Base-by-base conservation (phyloP, 257 asterid species). In the Jasminum sambac region DNA sequence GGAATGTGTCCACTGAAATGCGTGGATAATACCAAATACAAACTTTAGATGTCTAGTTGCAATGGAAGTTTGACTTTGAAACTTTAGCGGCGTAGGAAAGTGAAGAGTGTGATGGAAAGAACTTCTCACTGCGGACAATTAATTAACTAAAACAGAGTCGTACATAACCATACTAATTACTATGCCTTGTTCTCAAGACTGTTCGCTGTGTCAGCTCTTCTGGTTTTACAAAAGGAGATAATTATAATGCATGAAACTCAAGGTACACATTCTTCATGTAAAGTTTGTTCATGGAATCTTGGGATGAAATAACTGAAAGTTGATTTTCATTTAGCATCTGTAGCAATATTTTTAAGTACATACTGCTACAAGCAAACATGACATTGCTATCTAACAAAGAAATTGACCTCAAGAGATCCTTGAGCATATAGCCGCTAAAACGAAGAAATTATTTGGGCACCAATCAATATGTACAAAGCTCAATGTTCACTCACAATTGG, bases 401-500 rank as follows among this genome's bases (percentile, higher is more conserved):
- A 7, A 37, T 17, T 12, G 34, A 57, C 52, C 37, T 48, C 58
- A 62, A 66, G 12, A 62, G 61, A 19, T 39, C 25, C 9, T 25
- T 26, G 46, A 4, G 50, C 13, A 68, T 23, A 52, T 64, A 55
- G 62, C 62, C 62, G 11, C 11, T 39, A 39, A 6, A 39, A 39
- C 11, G n/a, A 43, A 43, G 26, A 57, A 38, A 72, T 37, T 55
- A 48, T 48, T 23, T n/a, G 5, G 11, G 19, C 19, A 55, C 19
- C 13, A 7, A 55, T 55, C 34, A 19, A 55, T 55, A 21, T 55
- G 30, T 55, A 55, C 62, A 23, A 75, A 26, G 58, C 37, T 52
- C 30, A 41, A 12, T 10, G 72, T 36, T 71, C 61, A 83, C 98
- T 90, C 82, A 90, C 98, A 80, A 91, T 89, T 71, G 99, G 99